Evolutionary conservation across 805 yeast species (phyloP).

Genomic region (Cyberlindnera xishuangbannaensis): DNA sequence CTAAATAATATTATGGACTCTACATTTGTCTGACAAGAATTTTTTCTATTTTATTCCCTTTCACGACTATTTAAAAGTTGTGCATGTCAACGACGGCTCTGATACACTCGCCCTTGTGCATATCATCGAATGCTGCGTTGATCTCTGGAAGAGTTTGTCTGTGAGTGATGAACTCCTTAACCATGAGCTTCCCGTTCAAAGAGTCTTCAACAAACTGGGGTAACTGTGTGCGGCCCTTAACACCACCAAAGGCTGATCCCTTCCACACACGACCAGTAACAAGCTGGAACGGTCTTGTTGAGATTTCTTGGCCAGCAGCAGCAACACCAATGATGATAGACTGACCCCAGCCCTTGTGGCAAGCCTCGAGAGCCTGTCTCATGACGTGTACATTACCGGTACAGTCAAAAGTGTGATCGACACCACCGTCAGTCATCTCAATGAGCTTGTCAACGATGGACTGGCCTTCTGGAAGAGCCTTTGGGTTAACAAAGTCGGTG

Average conservation of each 20-base stretch:
- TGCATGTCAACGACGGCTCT: constrained; percentile 73
- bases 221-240: constrained; percentile 94
- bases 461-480: constrained; percentile 69
- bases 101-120: constrained; percentile 91
- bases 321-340: constrained; percentile 97
- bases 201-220: constrained; percentile 87
- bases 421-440: constrained; percentile 94
- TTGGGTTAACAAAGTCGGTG: constrained; percentile 89
- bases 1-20: no score
- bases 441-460: constrained; percentile 73
- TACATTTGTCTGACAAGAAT: no score
- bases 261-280: constrained; percentile 99
- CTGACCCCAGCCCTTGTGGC: constrained; percentile 99
- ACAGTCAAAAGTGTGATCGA: constrained; percentile 95
- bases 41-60: no score
- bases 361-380: constrained; percentile 94
- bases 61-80: constrained; percentile 4
- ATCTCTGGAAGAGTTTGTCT: constrained; percentile 72
- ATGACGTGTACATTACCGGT: constrained; percentile 94
- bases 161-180: constrained; percentile 94
- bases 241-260: constrained; percentile 99
- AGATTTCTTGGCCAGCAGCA: constrained; percentile 94
- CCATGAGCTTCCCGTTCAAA: constrained; percentile 72
- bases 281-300: constrained; percentile 97
- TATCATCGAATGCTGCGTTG: constrained; percentile 87